Evolutionary conservation across 768 basidiomycete genomes (phyloP).

Genomic region (Tulasnella sp.): DNA sequence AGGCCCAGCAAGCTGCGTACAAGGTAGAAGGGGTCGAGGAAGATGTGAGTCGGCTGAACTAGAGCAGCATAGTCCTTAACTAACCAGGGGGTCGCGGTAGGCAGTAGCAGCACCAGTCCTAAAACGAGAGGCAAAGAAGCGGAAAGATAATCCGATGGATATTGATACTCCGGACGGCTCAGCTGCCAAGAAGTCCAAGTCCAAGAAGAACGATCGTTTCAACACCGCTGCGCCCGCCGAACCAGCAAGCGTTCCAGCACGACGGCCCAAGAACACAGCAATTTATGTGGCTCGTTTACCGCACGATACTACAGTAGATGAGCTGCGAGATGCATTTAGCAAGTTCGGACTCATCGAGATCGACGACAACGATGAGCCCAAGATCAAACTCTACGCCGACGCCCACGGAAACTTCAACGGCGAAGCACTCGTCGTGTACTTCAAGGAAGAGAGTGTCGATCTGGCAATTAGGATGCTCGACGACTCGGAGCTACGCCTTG

Average conservation of each 20-base stretch:
- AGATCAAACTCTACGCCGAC: slow-evolving; percentile 89
- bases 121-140: slow-evolving; percentile 37
- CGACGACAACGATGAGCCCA: slow-evolving; percentile 81
- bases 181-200: slow-evolving; percentile 60
- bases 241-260: background rate
- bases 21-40: slow-evolving; percentile 90
- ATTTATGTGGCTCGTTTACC: slow-evolving; percentile 84
- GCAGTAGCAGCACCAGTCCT: slow-evolving; percentile 79
- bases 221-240: slow-evolving; percentile 22
- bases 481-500: slow-evolving; percentile 81
- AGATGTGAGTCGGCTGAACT: slow-evolving; percentile 41
- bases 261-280: slow-evolving; percentile 83
- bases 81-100: slow-evolving; percentile 32
- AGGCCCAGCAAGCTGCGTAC: slow-evolving; percentile 91
- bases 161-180: slow-evolving; percentile 45
- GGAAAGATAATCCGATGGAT: slow-evolving; percentile 66
- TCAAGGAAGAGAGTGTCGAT: slow-evolving; percentile 87
- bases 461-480: slow-evolving; percentile 79
- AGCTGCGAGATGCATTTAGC: slow-evolving; percentile 75
- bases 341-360: slow-evolving; percentile 90
- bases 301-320: slow-evolving; percentile 55
- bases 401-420: slow-evolving; percentile 70
- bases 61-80: slow-evolving; percentile 9
- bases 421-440: slow-evolving; percentile 91
- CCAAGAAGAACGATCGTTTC: slow-evolving; percentile 33